These are phyloP conservation scores for Fusarium mexicanum DNA, from an alignment of 2,329 filamentous ascomycete genomes.

Conservation along the genomic window DNA sequence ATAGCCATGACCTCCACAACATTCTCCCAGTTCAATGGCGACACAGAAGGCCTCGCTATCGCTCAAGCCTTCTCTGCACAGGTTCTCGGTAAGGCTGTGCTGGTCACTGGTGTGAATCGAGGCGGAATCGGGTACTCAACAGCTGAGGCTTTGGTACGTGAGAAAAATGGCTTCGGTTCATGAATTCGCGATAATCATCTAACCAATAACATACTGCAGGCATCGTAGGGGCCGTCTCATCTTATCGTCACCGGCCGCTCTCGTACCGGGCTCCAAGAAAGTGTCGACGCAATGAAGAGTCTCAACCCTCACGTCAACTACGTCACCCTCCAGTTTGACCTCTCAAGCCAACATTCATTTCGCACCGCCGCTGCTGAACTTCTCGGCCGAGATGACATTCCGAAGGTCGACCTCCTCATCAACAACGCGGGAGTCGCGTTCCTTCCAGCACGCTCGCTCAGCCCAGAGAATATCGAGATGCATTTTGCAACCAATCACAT, in stretches of 20 bases:
- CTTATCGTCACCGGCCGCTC: background rate
- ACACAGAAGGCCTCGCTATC: background rate
- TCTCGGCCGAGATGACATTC: background rate
- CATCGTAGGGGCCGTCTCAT: background rate
- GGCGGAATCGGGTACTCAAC: background rate
- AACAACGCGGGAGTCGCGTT: background rate
- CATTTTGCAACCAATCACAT: background rate
- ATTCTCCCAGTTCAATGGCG: background rate
- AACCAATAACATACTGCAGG: rapidly evolving
- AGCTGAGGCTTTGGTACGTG: background rate
- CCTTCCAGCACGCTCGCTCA: background rate
- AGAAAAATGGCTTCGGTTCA: rapidly evolving
- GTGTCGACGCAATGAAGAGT: background rate
- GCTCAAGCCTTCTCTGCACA: background rate
- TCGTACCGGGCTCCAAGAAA: background rate
- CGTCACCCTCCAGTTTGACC: background rate
- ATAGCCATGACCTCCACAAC: background rate
- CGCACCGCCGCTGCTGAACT: background rate
- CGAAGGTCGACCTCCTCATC: background rate
- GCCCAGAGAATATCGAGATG: background rate
- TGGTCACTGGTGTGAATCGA: background rate
- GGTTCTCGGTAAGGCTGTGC: background rate
- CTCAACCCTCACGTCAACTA: background rate
- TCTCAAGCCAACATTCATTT: background rate
- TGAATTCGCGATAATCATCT: rapidly evolving